Conservation (phyloP, 148 eudicot species). For the Dysphania ambrosioides region DNA sequence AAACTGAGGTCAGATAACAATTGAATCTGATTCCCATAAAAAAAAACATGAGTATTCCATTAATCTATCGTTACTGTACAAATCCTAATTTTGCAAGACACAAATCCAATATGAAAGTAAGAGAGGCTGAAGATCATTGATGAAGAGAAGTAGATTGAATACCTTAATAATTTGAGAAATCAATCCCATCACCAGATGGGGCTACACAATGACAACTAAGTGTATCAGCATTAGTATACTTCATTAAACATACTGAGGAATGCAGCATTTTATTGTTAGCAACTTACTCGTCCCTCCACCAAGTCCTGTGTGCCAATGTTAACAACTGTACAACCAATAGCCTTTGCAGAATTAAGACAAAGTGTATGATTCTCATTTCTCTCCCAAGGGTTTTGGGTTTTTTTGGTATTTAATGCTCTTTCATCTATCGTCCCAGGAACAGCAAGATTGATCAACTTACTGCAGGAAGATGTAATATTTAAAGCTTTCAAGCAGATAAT, state of each 20-base stretch:
- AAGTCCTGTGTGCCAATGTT: constrained; percentile 87
- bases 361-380: constrained; percentile 91
- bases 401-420: constrained; percentile 79
- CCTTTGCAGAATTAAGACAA: constrained; percentile 94
- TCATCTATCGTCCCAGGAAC: constrained; percentile 93
- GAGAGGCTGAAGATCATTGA: neutral
- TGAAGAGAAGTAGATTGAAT: constrained; percentile 7
- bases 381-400: constrained; percentile 85
- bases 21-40: constrained; percentile 54
- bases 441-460: constrained; percentile 89
- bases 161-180: constrained; percentile 85
- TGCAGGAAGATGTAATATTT: constrained; percentile 30
- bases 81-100: neutral
- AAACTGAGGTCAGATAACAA: constrained; percentile 67
- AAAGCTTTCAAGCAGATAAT: neutral
- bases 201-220: constrained; percentile 42
- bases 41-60: neutral
- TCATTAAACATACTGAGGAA: constrained; percentile 4
- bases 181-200: constrained; percentile 78
- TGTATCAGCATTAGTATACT: constrained; percentile 15
- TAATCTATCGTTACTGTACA: neutral
- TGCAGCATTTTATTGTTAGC: neutral
- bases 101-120: neutral
- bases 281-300: constrained; percentile 79
- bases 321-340: constrained; percentile 94